These are phyloP conservation scores for Pseudopediastrum boryanum DNA, from an alignment of 139 green algal genomes.

Conservation along the genomic window DNA sequence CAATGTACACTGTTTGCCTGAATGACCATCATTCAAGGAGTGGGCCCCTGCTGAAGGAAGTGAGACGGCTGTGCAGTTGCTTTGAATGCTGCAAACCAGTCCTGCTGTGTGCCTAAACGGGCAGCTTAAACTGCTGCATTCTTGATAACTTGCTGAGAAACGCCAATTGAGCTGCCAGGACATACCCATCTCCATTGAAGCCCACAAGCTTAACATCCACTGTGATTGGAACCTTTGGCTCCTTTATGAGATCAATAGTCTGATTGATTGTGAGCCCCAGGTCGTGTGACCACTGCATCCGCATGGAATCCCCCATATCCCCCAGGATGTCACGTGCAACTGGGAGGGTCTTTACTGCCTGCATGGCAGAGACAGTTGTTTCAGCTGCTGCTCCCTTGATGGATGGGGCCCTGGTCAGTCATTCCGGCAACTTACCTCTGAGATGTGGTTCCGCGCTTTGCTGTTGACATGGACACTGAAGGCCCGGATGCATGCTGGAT, in stretches of 20 bases:
- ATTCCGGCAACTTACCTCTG: no score
- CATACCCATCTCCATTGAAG: conserved; percentile 35
- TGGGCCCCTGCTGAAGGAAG: not conserved
- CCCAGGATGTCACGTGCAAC: conserved; percentile 5
- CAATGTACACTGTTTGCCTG: no score
- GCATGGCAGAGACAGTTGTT: no score
- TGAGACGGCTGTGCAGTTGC: not conserved
- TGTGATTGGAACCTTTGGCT: not conserved
- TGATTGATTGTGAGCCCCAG: conserved; percentile 19
- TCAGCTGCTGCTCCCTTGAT: no score
- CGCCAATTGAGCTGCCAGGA: not conserved
- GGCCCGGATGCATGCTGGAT: no score
- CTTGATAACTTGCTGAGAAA: not conserved
- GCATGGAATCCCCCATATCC: not conserved
- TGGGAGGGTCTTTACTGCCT: conserved; percentile 6
- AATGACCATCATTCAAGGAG: not conserved
- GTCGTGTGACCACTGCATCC: conserved; percentile 20
- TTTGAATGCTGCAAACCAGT: not conserved
- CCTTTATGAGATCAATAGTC: conserved; percentile 8
- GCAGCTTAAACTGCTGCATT: not conserved
- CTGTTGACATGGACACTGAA: no score
- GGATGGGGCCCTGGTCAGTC: no score
- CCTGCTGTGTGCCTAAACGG: not conserved
- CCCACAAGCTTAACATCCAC: conserved; percentile 32
- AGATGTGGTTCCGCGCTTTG: no score